These are phyloP conservation scores for Sapria himalayana DNA, from an alignment of 345 rosid species.

Conservation along the genomic window DNA sequence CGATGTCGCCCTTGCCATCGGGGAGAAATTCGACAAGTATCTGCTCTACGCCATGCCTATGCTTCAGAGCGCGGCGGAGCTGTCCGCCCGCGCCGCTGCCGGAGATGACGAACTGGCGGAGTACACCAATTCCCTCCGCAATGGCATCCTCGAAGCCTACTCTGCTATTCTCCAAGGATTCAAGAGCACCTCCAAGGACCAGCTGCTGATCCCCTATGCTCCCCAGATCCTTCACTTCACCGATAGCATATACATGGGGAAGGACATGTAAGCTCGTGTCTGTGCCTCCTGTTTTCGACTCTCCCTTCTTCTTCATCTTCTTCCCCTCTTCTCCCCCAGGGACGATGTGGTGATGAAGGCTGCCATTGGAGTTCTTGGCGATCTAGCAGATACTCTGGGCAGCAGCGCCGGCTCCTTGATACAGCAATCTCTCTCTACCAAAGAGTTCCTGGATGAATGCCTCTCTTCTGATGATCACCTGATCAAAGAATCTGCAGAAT, in stretches of 20 bases:
- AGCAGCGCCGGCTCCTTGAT: slow-evolving; percentile 52
- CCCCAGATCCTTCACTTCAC: slow-evolving; percentile 53
- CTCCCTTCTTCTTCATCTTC: neutral
- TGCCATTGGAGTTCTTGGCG: slow-evolving; percentile 61
- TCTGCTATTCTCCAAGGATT: slow-evolving; percentile 70
- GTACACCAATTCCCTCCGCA: slow-evolving; percentile 49
- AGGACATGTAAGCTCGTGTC: slow-evolving; percentile 63
- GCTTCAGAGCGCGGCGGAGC: slow-evolving; percentile 58
- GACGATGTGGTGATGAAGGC: slow-evolving; percentile 67
- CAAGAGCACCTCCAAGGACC: slow-evolving; percentile 50
- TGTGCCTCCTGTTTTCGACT: neutral
- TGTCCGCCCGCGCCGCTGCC: slow-evolving; percentile 38
- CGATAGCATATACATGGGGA: slow-evolving; percentile 62
- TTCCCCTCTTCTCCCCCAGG: slow-evolving; percentile 15
- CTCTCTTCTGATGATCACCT: slow-evolving; percentile 50
- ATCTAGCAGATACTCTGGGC: slow-evolving; percentile 66
- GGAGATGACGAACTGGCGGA: slow-evolving; percentile 59
- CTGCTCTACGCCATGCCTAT: slow-evolving; percentile 51
- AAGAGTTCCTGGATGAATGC: slow-evolving; percentile 56
- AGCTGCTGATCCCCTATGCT: slow-evolving; percentile 47
- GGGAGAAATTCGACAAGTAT: slow-evolving; percentile 56
- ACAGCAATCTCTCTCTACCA: slow-evolving; percentile 47
- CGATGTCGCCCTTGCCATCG: slow-evolving; percentile 55
- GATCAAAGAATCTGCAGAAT: slow-evolving; percentile 53
- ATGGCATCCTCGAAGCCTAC: slow-evolving; percentile 57